A percentile compares a stretch with the other conserved stretches of the same genome.
Conservation (phyloP, 139 green algal species). For the Coccomyxa sp. region DNA sequence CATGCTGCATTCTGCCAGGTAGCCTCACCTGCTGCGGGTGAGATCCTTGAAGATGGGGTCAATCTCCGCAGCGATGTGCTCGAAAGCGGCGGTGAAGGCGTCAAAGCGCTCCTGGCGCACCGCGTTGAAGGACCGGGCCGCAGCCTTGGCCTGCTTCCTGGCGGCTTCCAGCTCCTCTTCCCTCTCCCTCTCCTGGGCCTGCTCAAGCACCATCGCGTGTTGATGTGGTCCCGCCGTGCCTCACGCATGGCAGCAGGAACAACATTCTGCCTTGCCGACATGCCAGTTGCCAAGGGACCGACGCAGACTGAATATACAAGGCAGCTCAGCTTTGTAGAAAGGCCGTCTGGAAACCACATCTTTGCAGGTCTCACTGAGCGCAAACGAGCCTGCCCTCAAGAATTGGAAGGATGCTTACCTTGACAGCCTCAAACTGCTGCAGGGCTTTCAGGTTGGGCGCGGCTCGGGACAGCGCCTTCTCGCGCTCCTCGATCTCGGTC, state of each 20-base stretch:
- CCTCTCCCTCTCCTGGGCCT: slow-evolving; percentile 71
- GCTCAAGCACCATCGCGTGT: slow-evolving; percentile 3
- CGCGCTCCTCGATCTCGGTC: slow-evolving; percentile 38
- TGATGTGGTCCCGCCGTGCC: no score
- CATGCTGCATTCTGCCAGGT: no score
- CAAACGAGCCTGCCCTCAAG: no score
- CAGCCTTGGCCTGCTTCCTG: slow-evolving; percentile 38
- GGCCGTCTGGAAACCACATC: no score
- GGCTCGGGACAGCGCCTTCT: slow-evolving; percentile 34
- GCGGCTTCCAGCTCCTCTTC: slow-evolving; percentile 67
- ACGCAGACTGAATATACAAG: no score
- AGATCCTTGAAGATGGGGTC: slow-evolving; percentile 92
- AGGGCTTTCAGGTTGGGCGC: slow-evolving; percentile 87
- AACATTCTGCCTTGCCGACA: no score
- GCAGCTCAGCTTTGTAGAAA: no score
- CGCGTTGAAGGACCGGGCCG: slow-evolving; percentile 61
- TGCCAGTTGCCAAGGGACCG: no score
- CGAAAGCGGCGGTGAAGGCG: slow-evolving; percentile 83
- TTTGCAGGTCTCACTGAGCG: no score
- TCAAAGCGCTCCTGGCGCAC: slow-evolving; percentile 63
- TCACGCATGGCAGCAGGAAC: no score
- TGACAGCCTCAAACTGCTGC: slow-evolving; percentile 90
- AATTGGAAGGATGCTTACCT: slow-evolving; percentile 5
- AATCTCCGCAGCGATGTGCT: slow-evolving; percentile 76
- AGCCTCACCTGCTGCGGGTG: neutral